phyloP scores from a whole-genome alignment of 2,329 filamentous ascomycete species.

The Cryphonectria japonica region DNA sequence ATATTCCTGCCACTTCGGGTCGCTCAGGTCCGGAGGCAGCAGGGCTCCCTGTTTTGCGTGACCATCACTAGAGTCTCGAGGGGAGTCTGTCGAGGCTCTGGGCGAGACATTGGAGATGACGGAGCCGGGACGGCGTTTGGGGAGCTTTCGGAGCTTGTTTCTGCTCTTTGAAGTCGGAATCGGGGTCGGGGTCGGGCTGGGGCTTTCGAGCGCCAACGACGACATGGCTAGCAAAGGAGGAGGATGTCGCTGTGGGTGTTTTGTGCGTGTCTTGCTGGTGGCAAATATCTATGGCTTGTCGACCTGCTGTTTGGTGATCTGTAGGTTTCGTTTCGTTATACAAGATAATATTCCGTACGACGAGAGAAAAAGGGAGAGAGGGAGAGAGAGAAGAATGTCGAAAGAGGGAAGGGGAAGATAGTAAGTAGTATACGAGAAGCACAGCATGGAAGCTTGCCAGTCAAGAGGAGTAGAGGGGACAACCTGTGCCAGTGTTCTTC shows the following conservation, averaged over 20 bases:
- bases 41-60: conserved; percentile 31
- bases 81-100: conserved; percentile 31
- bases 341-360: background rate
- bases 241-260: conserved; percentile 12
- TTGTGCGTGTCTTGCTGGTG: background rate
- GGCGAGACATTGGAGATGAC: conserved; percentile 25
- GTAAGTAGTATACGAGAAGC: background rate
- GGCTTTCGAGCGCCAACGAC: conserved; percentile 26
- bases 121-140: conserved; percentile 22
- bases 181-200: background rate
- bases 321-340: background rate
- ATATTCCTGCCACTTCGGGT: conserved; percentile 41
- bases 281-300: background rate
- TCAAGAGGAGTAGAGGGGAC: background rate
- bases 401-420: background rate
- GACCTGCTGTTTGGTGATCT: background rate
- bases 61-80: conserved; percentile 27
- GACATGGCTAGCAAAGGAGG: conserved; percentile 22
- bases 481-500: background rate
- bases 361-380: background rate
- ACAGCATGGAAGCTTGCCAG: background rate
- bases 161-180: conserved; percentile 33
- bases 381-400: background rate
- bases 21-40: conserved; percentile 39
- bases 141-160: conserved; percentile 40